Evolutionary conservation across 257 asterid genomes (phyloP).

Genomic region (Rehmannia glutinosa): DNA sequence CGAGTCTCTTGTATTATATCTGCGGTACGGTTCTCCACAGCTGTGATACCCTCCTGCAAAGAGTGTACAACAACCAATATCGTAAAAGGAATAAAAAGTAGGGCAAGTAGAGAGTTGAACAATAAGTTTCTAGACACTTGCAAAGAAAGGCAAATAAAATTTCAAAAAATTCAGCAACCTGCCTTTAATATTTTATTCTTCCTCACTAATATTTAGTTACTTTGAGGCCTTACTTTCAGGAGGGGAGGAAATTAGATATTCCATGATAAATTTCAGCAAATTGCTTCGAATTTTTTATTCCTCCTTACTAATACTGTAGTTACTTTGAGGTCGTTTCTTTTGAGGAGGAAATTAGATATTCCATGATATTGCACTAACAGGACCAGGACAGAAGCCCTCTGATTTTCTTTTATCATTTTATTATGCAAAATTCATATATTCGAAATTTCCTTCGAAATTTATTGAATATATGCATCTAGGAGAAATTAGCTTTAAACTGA

Average conservation of each 20-base stretch:
- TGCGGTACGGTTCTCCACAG: conserved; percentile 89
- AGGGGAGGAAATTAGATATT: not conserved
- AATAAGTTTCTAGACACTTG: conserved; percentile 7
- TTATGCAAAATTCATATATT: no score
- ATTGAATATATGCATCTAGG: no score
- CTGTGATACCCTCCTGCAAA: conserved; percentile 86
- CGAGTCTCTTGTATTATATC: conserved; percentile 95
- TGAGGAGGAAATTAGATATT: no score
- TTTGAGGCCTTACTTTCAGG: not conserved
- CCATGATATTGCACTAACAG: no score
- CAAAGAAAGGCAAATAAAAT: not conserved
- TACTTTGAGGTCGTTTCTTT: no score
- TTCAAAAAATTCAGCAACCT: not conserved
- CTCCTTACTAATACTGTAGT: not conserved
- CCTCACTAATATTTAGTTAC: not conserved
- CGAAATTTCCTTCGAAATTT: no score
- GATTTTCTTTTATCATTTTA: no score
- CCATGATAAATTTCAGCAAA: not conserved
- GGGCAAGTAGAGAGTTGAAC: not conserved
- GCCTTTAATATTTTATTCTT: not conserved
- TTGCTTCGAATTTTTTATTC: not conserved
- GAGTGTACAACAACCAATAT: conserved; percentile 12
- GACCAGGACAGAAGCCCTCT: no score
- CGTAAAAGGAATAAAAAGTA: not conserved
- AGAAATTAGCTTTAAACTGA: no score